Evolutionary conservation across 164 flowering plant genomes (phyloP), one percentile per base, ranked within the genome.

Genomic region (Nymphaea colorata): DNA sequence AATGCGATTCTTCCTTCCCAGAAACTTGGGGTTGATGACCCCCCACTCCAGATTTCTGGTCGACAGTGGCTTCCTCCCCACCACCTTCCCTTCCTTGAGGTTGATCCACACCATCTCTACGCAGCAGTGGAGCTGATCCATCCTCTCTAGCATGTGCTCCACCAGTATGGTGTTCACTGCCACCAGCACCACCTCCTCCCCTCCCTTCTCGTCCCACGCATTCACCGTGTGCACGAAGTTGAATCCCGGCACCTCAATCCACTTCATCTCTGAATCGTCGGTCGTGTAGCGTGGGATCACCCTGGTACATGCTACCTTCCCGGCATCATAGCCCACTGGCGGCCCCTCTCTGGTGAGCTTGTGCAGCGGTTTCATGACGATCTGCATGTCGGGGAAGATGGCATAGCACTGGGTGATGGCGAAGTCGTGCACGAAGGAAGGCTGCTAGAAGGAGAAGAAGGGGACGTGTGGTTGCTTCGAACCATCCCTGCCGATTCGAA

Each of bases 131-230:
- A 85, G 42, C 11, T 84, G 78, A n/a, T 87, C 87, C 81, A 82
- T 73, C 61, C 86, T 68, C 70, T 87, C 93, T 41, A 88, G 64
- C 0, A 81, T 72, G 70, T 88, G 89, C 66, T 86, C 91, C 0
- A 83, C 74, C 4, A 85, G 82, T 2, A 86, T 11, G 5, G 83
- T 77, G 67, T 88, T 90, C 0, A 90, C 85, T 14, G 88, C 95
- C 25, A 93, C 64, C 53, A 93, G 5, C 15, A 82, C 88, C 4
- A 90, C 68, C 0, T 75, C 69, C 16, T 82, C 80, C 2, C 76
- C 82, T 5, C 74, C 89, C 8, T 83, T 88, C 7, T 89, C 96
- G 2, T 88, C 98, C 98, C 98, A 93, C 0, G 96, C 93, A 62
- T 93, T 93, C 36, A 85, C 73, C 5, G 83, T 68, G 70, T 93